Evolutionary conservation across 495 filamentous ascomycete species (phyloP).

Genomic region (Copromyces sp.): DNA sequence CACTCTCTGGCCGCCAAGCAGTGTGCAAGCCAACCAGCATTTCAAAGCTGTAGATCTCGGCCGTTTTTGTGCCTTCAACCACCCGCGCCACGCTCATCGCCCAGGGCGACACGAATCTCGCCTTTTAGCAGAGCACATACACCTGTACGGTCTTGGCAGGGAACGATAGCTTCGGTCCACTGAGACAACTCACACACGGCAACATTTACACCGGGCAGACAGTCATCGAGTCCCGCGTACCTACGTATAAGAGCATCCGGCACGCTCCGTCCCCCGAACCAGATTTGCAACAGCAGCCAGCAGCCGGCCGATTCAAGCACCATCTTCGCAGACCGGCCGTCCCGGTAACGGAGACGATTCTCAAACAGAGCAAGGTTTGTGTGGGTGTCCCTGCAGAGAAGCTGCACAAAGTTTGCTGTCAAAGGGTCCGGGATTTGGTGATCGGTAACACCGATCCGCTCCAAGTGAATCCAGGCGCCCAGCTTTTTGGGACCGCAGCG

Average conservation of each 20-base stretch:
- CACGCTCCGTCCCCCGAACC: not conserved
- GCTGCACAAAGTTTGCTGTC: conserved; percentile 10
- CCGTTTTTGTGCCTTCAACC: conserved; percentile 14
- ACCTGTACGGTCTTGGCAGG: conserved; percentile 18
- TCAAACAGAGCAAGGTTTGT: not conserved
- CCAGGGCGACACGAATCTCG: conserved; percentile 27
- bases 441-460: conserved; percentile 11
- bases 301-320: not conserved
- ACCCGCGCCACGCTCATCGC: conserved; percentile 18
- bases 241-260: not conserved
- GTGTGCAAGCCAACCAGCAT: conserved; percentile 15
- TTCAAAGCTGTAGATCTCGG: conserved; percentile 20
- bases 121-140: conserved; percentile 8
- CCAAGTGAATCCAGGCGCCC: not conserved
- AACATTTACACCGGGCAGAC: not conserved
- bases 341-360: not conserved
- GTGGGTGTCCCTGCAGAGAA: conserved; percentile 6
- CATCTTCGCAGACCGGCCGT: not conserved
- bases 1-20: conserved; percentile 13
- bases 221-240: not conserved
- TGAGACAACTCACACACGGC: conserved; percentile 1
- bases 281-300: not conserved
- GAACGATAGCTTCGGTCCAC: conserved; percentile 12
- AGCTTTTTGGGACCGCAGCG: not conserved
- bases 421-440: conserved; percentile 3